phyloP scores from a whole-genome alignment of 805 yeast species.

The Saturnispora zaruensis region DNA sequence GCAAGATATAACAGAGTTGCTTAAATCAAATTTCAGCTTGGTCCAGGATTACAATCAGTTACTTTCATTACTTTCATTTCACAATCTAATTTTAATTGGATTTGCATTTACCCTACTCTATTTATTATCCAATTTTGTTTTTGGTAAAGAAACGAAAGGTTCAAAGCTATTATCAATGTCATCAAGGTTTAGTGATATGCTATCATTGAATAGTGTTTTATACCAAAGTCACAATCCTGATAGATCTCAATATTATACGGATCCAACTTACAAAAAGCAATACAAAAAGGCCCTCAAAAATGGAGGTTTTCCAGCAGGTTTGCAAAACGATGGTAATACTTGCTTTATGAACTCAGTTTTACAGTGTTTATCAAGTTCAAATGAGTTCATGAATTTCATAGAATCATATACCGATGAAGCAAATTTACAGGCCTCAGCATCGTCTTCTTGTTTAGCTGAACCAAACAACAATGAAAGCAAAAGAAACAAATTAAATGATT shows the following conservation, averaged over 20 bases:
- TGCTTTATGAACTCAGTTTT: constrained; percentile 91
- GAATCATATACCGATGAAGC: constrained; percentile 26
- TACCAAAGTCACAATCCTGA: constrained; percentile 9
- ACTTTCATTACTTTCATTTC: not conserved
- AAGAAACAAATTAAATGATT: constrained; percentile 13
- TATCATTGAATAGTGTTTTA: constrained; percentile 10
- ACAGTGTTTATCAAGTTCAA: constrained; percentile 73
- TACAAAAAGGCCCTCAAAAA: constrained; percentile 36
- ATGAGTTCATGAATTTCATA: constrained; percentile 48
- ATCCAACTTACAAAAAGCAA: constrained; percentile 11
- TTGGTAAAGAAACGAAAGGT: not conserved
- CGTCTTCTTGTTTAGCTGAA: not conserved
- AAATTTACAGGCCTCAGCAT: not conserved
- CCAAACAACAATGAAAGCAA: constrained; percentile 9
- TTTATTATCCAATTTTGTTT: not conserved
- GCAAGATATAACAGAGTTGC: not conserved
- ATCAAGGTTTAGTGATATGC: constrained; percentile 13
- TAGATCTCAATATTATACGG: constrained; percentile 3
- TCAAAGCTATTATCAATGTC: not conserved
- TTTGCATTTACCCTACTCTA: constrained; percentile 1
- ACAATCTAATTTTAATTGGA: not conserved
- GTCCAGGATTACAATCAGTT: not conserved
- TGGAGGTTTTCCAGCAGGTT: constrained; percentile 79
- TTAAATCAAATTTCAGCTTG: not conserved
- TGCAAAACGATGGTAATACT: constrained; percentile 84